Evolutionary conservation across 2,329 filamentous ascomycete genomes (phyloP), one percentile per base, ranked within the genome.

Genomic region (Colletotrichum sp.): DNA sequence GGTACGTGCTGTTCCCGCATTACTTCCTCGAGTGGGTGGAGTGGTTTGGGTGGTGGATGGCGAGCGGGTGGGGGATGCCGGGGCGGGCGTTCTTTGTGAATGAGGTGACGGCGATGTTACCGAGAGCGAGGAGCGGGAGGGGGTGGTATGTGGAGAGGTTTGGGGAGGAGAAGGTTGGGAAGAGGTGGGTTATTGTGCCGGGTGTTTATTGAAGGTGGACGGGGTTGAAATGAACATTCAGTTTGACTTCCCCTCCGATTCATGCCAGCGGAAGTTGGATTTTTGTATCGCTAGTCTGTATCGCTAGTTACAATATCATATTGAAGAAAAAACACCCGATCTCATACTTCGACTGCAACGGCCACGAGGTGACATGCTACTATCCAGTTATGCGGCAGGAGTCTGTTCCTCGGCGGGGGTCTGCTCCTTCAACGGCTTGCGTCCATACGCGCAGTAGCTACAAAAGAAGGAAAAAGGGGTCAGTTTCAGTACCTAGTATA

Each of bases 1-100:
- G 90, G 78, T 93, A 93, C 80, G 91, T 98, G 82, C 89, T 98
- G 75, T 98, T 94, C 84, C 96, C 97, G 79, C 97, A 99, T 84
- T 99, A 98, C 84, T 88, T 98, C n/a, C 94, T 93, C 82, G 97
- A 99, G 86, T 99, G 97, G 97, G 83, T 98, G 69, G 97, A 99
- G 88, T 99, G 97, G 97, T 84, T 90, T 5, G 97, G 97, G 0
- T 99, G 96, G 84, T 96, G 93, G 88, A 90, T 98, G 83, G 90
- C 94, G 79, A 90, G 93, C 72, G 93, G 92, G 2, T 90, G 88
- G 86, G 95, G 93, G 81, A 86, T 91, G 64, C 96, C 97, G 1
- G 96, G 95, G 28, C 88, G 96, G 80, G 91, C 90, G 67, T 98
- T 98, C 82, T 81, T 98, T 60, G 78, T 98, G 64, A 98, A 98